Evolutionary conservation across 192 early-diverging fungal genomes (phyloP).

Genomic region (Backusella tuberculispora): DNA sequence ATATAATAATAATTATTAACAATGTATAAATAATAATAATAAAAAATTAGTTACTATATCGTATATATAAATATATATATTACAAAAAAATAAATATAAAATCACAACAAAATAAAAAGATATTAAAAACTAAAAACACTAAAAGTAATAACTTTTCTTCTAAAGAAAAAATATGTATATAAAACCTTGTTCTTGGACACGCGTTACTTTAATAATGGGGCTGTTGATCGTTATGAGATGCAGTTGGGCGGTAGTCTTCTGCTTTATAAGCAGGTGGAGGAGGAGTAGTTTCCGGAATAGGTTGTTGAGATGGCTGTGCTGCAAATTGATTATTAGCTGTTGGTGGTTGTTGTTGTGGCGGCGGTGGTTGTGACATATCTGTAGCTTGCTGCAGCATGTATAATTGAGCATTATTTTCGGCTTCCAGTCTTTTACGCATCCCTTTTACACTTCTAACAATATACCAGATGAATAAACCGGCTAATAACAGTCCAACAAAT

Average conservation of each 20-base stretch:
- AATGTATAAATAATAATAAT: slow-evolving; percentile 14
- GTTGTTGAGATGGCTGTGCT: not conserved
- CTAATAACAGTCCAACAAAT: slow-evolving; percentile 30
- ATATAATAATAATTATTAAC: not conserved
- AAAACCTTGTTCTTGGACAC: not conserved
- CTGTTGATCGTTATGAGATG: slow-evolving; percentile 2
- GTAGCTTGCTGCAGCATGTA: slow-evolving; percentile 30
- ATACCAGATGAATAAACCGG: slow-evolving; percentile 31
- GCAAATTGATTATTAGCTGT: not conserved
- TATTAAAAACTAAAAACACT: not conserved
- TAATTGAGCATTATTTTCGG: slow-evolving; percentile 31
- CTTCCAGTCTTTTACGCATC: slow-evolving; percentile 30
- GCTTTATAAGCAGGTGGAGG: slow-evolving; percentile 22
- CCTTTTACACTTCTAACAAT: slow-evolving; percentile 26
- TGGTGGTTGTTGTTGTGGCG: not conserved
- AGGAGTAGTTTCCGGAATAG: not conserved
- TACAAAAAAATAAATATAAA: not conserved
- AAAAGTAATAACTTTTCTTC: not conserved
- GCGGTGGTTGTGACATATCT: not conserved
- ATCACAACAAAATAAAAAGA: not conserved
- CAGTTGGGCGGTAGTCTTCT: not conserved
- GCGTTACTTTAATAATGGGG: not conserved
- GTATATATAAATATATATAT: not conserved
- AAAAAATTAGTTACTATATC: not conserved
- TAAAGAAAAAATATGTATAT: not conserved